Base-by-base conservation (phyloP, 208 protist species). In the Trypanosoma boissoni region DNA sequence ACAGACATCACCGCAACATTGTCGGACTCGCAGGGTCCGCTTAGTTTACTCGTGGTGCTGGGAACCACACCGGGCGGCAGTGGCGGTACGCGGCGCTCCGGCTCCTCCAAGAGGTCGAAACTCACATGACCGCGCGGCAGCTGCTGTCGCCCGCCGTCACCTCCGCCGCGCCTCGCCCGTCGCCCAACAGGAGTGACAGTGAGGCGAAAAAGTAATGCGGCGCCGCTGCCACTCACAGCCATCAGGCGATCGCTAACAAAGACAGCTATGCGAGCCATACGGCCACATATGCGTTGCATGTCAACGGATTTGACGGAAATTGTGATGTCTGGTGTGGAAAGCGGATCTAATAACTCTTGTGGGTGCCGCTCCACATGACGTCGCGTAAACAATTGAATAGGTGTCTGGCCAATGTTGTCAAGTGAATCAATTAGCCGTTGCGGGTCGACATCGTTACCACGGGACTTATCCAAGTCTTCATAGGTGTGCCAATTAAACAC, bases 401-500 rank as follows among this genome's bases (percentile, higher is more conserved):
- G 97, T 4, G 96, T 98, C 73, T 99, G 98, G 10, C 98, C 98
- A 87, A 99, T 99, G 69, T 99, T 98, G 58, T 96, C 88, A 12
- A 96, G 80, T 16, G 84, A 92, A 71, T 95, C 88, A 34, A 94
- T 86, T 28, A 94, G 61, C 16, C 86, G 69, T 56, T 86, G 51
- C 42, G 76, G 72, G 64, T 93, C 79, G 5, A 82, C 70, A 39
- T 58, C 56, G 21, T 23, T 52, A 12, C 50, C 59, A 28, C 41
- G 32, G 31, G 63, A 55, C 51, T 67, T 71, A 49, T 91, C 82
- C 5, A 90, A 50, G 12, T 95, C 84, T 64, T 99, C 97, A 80
- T 99, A 99, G 14, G 97, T 98, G 49, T 99, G 82, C 59, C 94
- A 96, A 76, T 98, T 96, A 76, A 99, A 99, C 29, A 99, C 84